A percentile compares a stretch with the other conserved stretches of the same genome.
These are phyloP conservation scores for Hippophae gyantsensis DNA, from an alignment of 306 rosid genomes.

Conservation along the genomic window DNA sequence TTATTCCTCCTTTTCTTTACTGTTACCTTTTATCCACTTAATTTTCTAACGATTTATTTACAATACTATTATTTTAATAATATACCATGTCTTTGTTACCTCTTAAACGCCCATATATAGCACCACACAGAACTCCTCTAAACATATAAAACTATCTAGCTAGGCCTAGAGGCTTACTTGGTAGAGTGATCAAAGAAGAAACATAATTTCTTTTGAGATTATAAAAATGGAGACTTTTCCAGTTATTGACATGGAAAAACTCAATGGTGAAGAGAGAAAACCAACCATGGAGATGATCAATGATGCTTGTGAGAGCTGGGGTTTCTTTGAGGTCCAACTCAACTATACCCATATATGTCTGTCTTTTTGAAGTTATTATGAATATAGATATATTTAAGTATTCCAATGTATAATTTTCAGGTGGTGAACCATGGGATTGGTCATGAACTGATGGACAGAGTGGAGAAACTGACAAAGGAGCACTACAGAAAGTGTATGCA, in stretches of 20 bases:
- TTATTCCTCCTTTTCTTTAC: too few species aligned
- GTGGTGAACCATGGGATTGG: constrained; percentile 85
- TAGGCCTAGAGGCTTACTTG: background rate
- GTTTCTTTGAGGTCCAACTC: constrained; percentile 76
- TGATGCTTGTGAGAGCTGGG: constrained; percentile 96
- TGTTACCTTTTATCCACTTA: too few species aligned
- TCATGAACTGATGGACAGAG: constrained; percentile 62
- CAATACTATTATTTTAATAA: too few species aligned
- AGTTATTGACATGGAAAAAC: constrained; percentile 61
- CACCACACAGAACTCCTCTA: constrained; percentile 14
- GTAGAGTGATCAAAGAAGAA: too few species aligned
- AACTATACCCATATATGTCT: background rate
- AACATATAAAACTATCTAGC: background rate
- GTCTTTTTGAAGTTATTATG: background rate
- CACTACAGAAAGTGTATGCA: constrained; percentile 85
- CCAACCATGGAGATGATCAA: constrained; percentile 54
- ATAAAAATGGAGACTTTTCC: constrained; percentile 45
- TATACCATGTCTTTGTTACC: background rate
- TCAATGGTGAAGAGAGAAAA: constrained; percentile 51
- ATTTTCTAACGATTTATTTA: too few species aligned
- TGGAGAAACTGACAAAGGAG: constrained; percentile 80
- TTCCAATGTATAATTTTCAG: constrained; percentile 18
- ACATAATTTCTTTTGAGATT: background rate
- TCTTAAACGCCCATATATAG: constrained; percentile 43
- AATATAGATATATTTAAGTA: background rate